Conservation (phyloP, 1,284 basidiomycete species). For the Thelephora terrestris region DNA sequence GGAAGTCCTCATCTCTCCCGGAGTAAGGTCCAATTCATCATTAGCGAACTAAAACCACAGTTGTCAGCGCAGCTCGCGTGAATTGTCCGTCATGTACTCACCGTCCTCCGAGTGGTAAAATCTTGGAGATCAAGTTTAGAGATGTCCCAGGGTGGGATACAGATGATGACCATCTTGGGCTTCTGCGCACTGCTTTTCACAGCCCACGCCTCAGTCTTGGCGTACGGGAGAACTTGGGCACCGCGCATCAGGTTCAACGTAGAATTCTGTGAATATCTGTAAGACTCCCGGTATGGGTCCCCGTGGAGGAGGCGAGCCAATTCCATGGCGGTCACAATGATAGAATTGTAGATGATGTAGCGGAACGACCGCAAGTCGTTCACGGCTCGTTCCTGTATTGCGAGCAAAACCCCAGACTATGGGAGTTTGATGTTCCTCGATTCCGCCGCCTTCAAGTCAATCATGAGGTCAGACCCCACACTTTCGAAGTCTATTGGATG, state of each 20-base stretch:
- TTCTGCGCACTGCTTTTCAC: not conserved
- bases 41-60: not conserved
- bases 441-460: not conserved
- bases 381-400: not conserved
- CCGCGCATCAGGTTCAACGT: not conserved
- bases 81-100: not conserved
- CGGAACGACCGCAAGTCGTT: slow-evolving; percentile 2
- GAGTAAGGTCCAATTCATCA: slow-evolving; percentile 4
- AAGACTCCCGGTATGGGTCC: slow-evolving; percentile 7
- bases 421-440: not conserved
- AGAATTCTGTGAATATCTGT: slow-evolving; percentile 3
- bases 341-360: slow-evolving; percentile 4
- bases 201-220: not conserved
- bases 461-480: not conserved
- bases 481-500: not conserved
- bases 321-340: slow-evolving; percentile 9
- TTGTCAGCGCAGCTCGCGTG: not conserved
- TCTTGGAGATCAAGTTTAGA: slow-evolving; percentile 7
- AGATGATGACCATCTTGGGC: slow-evolving; percentile 8
- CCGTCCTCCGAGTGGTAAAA: slow-evolving; percentile 5
- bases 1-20: not conserved
- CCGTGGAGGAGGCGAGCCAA: slow-evolving; percentile 8
- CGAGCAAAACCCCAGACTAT: not conserved
- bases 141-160: slow-evolving; percentile 9
- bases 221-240: slow-evolving; percentile 3